Evolutionary conservation across 768 basidiomycete species (phyloP), one percentile per base, ranked within the genome.

Genomic region (Russula compacta): DNA sequence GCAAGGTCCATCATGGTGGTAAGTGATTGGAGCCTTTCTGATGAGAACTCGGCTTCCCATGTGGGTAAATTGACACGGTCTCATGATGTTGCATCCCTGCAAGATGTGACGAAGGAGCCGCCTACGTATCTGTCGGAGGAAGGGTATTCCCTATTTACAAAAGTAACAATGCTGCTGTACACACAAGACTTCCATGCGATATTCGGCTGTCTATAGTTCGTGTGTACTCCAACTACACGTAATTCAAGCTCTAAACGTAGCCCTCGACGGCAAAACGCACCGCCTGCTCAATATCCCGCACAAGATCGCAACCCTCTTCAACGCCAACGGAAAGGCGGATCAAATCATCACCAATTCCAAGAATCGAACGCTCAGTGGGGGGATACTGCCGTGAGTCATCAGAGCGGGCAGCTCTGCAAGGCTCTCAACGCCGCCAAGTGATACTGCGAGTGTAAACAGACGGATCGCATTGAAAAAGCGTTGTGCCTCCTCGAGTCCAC

Each of bases 401-500:
- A 78, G 76, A 47, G 85, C 83, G 0, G 94, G 95, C 48, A 89
- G 79, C 72, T 98, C 94, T 0, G 89, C 89, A 38, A 98, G 74
- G 71, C 85, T 87, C 79, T 98, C 95, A 5, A 97, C 91, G 0
- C 95, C 95, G 1, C 95, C 95, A 5, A 98, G 74, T 32, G 83
- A 85, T 79, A 95, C 95, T 0, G 94, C 95, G 12, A 98, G 77
- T 29, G 85, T 79, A 68, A 94, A 93, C 38, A 95, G 69, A 32
- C 81, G 72, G 5, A 84, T 78, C 0, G 80, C 71, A 0, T 81
- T 82, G 58, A 95, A 70, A 75, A 97, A 94, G 61, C 68, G 75
- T 53, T 86, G 80, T 2, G 89, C 86, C 63, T 81, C 78, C 49
- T 61, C 68, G 33, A 74, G 71, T 1, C 83, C 79, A n/a, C 79